Evolutionary conservation across 371 early-diverging fungal genomes (phyloP).

Genomic region (Basidiobolus heterosporus): DNA sequence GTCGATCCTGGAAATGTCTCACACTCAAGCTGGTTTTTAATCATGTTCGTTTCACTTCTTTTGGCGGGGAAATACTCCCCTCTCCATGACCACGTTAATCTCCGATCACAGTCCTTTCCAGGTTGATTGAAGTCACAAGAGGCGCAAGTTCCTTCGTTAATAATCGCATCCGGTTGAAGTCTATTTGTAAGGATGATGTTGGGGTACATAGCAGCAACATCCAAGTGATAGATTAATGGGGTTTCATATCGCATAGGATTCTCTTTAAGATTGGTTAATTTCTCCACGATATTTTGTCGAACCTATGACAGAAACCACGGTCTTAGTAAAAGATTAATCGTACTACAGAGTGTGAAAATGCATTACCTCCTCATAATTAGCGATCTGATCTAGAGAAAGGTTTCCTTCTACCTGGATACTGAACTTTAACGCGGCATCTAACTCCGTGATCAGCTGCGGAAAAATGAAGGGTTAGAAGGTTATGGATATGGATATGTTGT

Average conservation of each 20-base stretch:
- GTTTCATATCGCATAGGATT: slow-evolving; percentile 46
- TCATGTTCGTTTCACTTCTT: slow-evolving; percentile 81
- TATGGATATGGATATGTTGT: background rate
- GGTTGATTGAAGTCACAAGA: slow-evolving; percentile 87
- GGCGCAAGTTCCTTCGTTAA: slow-evolving; percentile 82
- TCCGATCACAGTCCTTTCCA: slow-evolving; percentile 81
- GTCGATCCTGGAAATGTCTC: slow-evolving; percentile 59
- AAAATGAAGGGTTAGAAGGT: background rate
- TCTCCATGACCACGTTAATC: slow-evolving; percentile 96
- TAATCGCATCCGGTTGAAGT: slow-evolving; percentile 95
- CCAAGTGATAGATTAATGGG: slow-evolving; percentile 97
- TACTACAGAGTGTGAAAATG: background rate
- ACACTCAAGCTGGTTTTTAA: slow-evolving; percentile 64
- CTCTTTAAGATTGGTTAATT: slow-evolving; percentile 50
- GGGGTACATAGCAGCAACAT: slow-evolving; percentile 99
- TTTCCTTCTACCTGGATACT: slow-evolving; percentile 73
- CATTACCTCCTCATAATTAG: slow-evolving; percentile 17
- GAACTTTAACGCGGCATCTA: slow-evolving; percentile 84
- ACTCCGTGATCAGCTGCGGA: slow-evolving; percentile 60
- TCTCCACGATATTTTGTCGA: slow-evolving; percentile 26
- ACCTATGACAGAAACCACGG: slow-evolving; percentile 16
- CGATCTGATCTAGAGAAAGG: slow-evolving; percentile 15
- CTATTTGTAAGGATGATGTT: slow-evolving; percentile 99
- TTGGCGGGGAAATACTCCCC: slow-evolving; percentile 92
- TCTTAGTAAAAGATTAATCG: background rate